Percentiles rank a stretch among this genome's conserved stretches.
Evolutionary conservation across 257 asterid species (phyloP).

Genomic region (Petunia secreta): DNA sequence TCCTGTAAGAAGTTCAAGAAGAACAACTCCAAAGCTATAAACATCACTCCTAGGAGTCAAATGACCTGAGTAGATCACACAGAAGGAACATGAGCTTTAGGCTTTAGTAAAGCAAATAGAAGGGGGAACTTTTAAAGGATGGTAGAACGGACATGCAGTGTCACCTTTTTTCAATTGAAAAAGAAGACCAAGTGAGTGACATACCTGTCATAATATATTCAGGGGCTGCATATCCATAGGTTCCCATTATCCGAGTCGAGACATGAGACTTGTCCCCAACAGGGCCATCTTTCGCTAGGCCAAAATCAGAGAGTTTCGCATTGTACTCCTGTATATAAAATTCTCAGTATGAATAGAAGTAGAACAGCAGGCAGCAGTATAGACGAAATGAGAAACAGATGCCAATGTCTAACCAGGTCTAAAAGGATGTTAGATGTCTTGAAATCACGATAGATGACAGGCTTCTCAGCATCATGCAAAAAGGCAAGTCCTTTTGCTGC

Average conservation of each 20-base stretch:
- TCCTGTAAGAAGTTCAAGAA: constrained; percentile 84
- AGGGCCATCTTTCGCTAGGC: constrained; percentile 87
- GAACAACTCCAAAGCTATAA: constrained; percentile 88
- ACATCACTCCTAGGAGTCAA: constrained; percentile 87
- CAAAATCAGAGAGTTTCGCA: constrained; percentile 82
- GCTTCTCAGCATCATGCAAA: constrained; percentile 87
- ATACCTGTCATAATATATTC: constrained; percentile 78
- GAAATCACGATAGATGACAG: constrained; percentile 89
- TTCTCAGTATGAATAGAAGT: neutral
- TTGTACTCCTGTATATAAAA: constrained; percentile 61
- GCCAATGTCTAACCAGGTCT: constrained; percentile 53
- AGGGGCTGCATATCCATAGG: constrained; percentile 79
- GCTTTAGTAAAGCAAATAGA: no score
- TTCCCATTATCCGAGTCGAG: constrained; percentile 87
- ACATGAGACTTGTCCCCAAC: constrained; percentile 89
- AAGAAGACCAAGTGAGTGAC: no score
- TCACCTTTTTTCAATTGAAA: no score
- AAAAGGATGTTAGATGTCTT: constrained; percentile 86
- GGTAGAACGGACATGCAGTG: no score
- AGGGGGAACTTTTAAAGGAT: no score
- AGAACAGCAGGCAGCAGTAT: neutral
- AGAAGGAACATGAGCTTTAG: no score
- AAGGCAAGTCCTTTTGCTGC: constrained; percentile 97
- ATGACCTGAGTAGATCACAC: constrained; percentile 48
- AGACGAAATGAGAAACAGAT: neutral